Evolutionary conservation across 371 early-diverging fungal species (phyloP), one percentile per base, ranked within the genome.

Genomic region (Syncephalastrum monosporum): DNA sequence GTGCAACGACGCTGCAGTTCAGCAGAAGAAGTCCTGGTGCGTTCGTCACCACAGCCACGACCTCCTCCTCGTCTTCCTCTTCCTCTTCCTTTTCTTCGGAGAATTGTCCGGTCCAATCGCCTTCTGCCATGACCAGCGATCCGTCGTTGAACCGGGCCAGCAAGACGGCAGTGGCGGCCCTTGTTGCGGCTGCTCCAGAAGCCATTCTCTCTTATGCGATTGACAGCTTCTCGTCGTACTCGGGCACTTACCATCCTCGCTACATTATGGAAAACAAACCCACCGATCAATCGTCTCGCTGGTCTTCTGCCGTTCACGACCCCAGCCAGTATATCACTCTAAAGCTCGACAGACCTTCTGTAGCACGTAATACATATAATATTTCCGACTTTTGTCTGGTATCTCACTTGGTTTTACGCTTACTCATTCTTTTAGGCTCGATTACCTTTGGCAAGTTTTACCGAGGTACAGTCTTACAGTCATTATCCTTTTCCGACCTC

Each of bases 381-480:
- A 19, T 51, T 38, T 13, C 23, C 14, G 33, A 55, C 12, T 29
- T 46, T 45, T 45, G 59, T 49, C 25, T 8, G 23, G 52, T 54
- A 57, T 57, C 23, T 25, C 8, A 21, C 19, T 12, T 44, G 19
- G 4, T 23, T 38, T 17, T 24, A 17, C 43, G 21, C 41, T 38
- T 53, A 52, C 15, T 49, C 13, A 56, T 24, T 33, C 48, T 42
- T 7, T 43, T 63, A 90, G 90, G 85, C 41, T 72, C 90, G 2
- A 95, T 97, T 63, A 91, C 87, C 0, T 97, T 98, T 82, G 99
- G 99, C 59, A 98, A 98, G 71, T 96, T 86, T 70, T 86, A 92
- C 81, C 93, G 95, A 72, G 78, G 89, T 86, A 83, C 69, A 10
- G 42, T 25, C 6, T 3, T 41, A 14, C 23, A 83, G 67, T 87